phyloP scores from a whole-genome alignment of 1,139 yeast genomes.

The Sugiyamaella castrensis region DNA sequence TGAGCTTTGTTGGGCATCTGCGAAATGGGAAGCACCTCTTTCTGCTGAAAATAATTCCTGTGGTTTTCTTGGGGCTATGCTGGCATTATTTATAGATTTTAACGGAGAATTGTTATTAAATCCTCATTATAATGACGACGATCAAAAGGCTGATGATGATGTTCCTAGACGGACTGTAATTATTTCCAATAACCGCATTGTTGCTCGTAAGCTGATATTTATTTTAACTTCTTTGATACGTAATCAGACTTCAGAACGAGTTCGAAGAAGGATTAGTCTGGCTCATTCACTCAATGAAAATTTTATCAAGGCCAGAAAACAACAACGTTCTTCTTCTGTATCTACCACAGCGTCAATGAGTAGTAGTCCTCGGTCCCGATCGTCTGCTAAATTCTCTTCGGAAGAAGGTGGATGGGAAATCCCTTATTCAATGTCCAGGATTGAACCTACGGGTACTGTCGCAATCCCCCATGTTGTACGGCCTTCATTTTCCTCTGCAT shows the following conservation, averaged over 20 bases:
- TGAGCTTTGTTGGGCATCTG: slow-evolving; percentile 24
- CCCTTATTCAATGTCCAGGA: slow-evolving; percentile 22
- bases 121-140: background rate
- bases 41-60: slow-evolving; percentile 12
- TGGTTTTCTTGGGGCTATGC: slow-evolving; percentile 22
- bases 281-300: slow-evolving; percentile 6
- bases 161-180: slow-evolving; percentile 29
- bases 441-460: slow-evolving; percentile 23
- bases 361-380: slow-evolving; percentile 15
- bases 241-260: slow-evolving; percentile 18
- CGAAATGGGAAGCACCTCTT: slow-evolving; percentile 14
- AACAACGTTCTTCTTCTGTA: slow-evolving; percentile 7
- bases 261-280: slow-evolving; percentile 10
- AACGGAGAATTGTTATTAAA: slow-evolving; percentile 14
- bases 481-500: slow-evolving; percentile 28
- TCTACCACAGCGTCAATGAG: slow-evolving; percentile 4
- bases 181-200: slow-evolving; percentile 26
- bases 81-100: slow-evolving; percentile 25
- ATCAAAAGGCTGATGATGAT: slow-evolving; percentile 9
- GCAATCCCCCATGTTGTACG: slow-evolving; percentile 31
- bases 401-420: slow-evolving; percentile 32
- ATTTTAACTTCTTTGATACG: slow-evolving; percentile 28
- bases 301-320: slow-evolving; percentile 4
- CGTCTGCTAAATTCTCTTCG: slow-evolving; percentile 16
- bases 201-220: slow-evolving; percentile 27